Evolutionary conservation across 129 eudicot genomes (phyloP).

Genomic region (sunflower (Helianthus annuus)): DNA sequence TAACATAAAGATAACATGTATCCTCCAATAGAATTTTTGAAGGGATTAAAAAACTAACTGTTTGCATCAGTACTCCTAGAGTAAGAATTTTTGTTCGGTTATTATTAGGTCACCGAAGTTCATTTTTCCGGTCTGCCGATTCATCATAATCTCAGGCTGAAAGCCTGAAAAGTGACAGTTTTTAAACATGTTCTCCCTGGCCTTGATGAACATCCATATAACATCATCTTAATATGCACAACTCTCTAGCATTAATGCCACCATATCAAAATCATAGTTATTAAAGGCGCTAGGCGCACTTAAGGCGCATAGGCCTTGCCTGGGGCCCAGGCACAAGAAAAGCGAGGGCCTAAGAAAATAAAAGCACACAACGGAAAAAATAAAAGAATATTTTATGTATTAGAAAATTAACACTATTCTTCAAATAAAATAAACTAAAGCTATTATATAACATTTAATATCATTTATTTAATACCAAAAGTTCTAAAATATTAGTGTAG

Average conservation of each 20-base stretch:
- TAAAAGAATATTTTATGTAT: no score
- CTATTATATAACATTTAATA: no score
- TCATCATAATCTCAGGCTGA: not conserved
- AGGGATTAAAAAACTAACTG: not conserved
- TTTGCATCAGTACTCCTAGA: not conserved
- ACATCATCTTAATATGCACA: not conserved
- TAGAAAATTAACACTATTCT: no score
- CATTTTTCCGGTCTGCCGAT: not conserved
- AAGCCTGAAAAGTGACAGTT: not conserved
- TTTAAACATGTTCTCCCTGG: not conserved
- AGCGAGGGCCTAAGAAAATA: no score
- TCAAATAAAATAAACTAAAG: no score
- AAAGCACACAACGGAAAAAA: no score
- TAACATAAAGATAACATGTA: not conserved
- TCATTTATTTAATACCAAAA: no score
- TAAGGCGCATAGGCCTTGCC: no score
- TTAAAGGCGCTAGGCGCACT: no score
- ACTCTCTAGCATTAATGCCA: not conserved
- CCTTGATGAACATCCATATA: not conserved
- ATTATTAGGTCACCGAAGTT: not conserved
- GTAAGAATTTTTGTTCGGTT: not conserved
- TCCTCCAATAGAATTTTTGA: conserved; percentile 2
- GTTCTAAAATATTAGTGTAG: no score
- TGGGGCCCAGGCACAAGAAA: no score
- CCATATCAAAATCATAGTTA: no score